Base-by-base conservation (phyloP, 139 green algal species). In the Bryopsis sp. region DNA sequence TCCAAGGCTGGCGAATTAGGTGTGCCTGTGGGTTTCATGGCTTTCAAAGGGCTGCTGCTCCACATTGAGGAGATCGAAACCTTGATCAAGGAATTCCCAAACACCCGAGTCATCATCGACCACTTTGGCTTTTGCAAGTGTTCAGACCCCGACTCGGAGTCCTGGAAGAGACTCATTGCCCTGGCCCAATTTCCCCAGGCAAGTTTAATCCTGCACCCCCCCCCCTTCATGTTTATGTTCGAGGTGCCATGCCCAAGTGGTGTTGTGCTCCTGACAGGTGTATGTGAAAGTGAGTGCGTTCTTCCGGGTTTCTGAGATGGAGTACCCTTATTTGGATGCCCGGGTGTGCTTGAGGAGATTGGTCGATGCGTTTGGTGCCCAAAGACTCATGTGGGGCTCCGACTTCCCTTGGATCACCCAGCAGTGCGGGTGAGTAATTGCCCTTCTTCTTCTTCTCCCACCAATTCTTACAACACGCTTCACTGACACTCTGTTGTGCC, bases 81-180 rank as follows among this genome's bases (percentile, higher is more conserved):
- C 26, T 68, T 90, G 57, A 66, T 63, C 24, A 33, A 54, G 6
- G 65, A 66, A 26, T 85, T 68, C 54, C 84, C 84, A 3, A 22
- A 72, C 28, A 89, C 83, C 4, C 73, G 60, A 28, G 81, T 86
- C 28, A 79, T 90, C 37, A 75, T 90, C 2, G 84, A 90, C 76
- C 84, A 90, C 70, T 86, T 85, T 64, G 84, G 81, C 0, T 89
- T 90, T 65, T 82, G 74, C 69, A 84, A 82, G 33, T 62, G 57
- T 29, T 48, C 47, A 19, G n/a, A n/a, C n/a, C n/a, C n/a, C n/a
- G n/a, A n/a, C n/a, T 60, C 48, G 29, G 64, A 81, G 29, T 76
- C 79, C 47, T 85, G 76, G 76, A 19, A 61, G 58, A 59, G 31
- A 59, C 76, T 85, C 28, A 60, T 81, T 24, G 43, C 3, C 6